Evolutionary conservation across 805 yeast genomes (phyloP).

Genomic region (Sugiyamaella qingdaonensis): DNA sequence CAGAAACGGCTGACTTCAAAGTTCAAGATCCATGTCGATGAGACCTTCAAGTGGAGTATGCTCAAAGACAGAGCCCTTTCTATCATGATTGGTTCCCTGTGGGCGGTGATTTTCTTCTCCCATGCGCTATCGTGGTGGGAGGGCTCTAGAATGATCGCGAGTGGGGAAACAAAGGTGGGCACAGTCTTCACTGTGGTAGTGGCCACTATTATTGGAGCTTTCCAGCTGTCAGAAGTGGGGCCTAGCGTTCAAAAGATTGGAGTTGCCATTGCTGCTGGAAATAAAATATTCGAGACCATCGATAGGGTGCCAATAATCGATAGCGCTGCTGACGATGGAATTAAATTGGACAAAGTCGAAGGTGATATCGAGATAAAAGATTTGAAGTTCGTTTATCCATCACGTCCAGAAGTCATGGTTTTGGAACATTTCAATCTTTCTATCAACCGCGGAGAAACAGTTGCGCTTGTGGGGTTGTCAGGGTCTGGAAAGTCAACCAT

Average conservation of each 20-base stretch:
- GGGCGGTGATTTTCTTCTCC: slow-evolving; percentile 34
- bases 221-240: slow-evolving; percentile 38
- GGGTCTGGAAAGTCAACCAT: slow-evolving; percentile 94
- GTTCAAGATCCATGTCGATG: slow-evolving; percentile 30
- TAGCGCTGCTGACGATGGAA: slow-evolving; percentile 24
- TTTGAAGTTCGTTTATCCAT: slow-evolving; percentile 82
- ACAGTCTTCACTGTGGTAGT: slow-evolving; percentile 35
- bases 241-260: slow-evolving; percentile 38
- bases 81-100: slow-evolving; percentile 34
- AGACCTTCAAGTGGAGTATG: slow-evolving; percentile 27
- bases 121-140: slow-evolving; percentile 43
- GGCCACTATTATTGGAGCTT: slow-evolving; percentile 41
- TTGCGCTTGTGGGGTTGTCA: slow-evolving; percentile 92
- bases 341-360: slow-evolving; percentile 21
- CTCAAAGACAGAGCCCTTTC: slow-evolving; percentile 30
- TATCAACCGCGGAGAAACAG: slow-evolving; percentile 83
- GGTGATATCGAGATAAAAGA: slow-evolving; percentile 79
- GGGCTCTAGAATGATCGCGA: slow-evolving; percentile 37
- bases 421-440: slow-evolving; percentile 68
- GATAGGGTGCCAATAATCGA: slow-evolving; percentile 41
- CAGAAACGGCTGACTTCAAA: slow-evolving; percentile 34
- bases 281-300: slow-evolving; percentile 40
- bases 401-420: slow-evolving; percentile 73
- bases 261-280: slow-evolving; percentile 39
- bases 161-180: slow-evolving; percentile 33